These are phyloP conservation scores for Tetrahymena malaccensis DNA, from an alignment of 73 alveolate species.

Conservation along the genomic window DNA sequence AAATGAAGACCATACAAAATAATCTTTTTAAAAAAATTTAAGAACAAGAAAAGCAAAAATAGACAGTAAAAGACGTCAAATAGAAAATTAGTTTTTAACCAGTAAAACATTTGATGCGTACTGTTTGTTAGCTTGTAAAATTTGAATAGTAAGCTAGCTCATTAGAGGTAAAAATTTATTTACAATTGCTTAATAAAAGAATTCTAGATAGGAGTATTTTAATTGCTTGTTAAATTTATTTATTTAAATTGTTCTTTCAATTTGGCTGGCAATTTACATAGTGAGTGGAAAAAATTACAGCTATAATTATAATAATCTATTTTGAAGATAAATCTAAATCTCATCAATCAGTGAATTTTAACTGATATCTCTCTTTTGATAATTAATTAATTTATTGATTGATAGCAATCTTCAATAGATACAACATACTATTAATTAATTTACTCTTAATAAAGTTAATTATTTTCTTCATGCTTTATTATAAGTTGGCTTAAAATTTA, in stretches of 20 bases:
- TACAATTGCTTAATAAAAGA: background rate
- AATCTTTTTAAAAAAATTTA: too few species aligned
- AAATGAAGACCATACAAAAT: background rate
- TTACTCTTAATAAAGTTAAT: background rate
- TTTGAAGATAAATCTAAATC: background rate
- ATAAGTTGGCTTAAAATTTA: too few species aligned
- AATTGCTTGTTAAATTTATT: background rate
- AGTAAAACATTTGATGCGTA: too few species aligned
- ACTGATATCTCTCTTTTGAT: background rate
- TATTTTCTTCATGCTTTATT: background rate
- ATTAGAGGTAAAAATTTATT: too few species aligned
- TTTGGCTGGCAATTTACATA: background rate
- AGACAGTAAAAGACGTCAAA: too few species aligned
- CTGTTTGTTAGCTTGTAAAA: too few species aligned
- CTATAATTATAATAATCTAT: background rate
- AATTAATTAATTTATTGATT: too few species aligned
- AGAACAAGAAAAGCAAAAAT: too few species aligned
- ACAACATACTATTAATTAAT: background rate
- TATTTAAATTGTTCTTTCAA: too few species aligned
- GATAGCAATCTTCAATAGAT: background rate
- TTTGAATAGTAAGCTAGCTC: too few species aligned
- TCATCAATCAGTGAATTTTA: background rate
- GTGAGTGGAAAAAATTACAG: background rate
- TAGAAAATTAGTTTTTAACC: too few species aligned
- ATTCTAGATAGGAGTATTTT: background rate